phyloP scores from a whole-genome alignment of 2,329 filamentous ascomycete species.

The Lachnellula subtilissima region DNA sequence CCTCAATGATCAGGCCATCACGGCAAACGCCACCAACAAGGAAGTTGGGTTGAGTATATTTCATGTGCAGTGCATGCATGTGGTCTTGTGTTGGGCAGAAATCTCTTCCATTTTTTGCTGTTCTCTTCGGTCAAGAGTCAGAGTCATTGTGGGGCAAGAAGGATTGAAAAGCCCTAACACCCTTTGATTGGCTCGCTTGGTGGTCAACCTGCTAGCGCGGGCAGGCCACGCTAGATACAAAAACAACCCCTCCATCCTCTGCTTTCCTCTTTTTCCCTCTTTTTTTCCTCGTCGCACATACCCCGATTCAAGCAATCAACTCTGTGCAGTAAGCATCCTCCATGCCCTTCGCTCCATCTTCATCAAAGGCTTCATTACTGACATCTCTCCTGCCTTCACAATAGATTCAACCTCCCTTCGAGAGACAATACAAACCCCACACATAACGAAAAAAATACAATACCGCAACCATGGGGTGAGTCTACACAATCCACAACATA shows the following conservation, averaged over 20 bases:
- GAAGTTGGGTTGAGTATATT: too few species aligned
- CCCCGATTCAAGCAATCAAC: slow-evolving; percentile 31
- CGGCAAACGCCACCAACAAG: too few species aligned
- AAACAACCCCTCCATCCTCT: slow-evolving; percentile 2
- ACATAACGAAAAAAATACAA: slow-evolving; percentile 23
- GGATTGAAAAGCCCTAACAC: not conserved
- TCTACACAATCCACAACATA: slow-evolving; percentile 5
- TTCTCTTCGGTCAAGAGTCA: too few species aligned
- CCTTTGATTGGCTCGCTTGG: not conserved
- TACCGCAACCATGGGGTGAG: slow-evolving; percentile 34
- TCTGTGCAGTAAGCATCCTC: slow-evolving; percentile 27
- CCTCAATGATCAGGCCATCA: too few species aligned
- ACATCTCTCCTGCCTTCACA: slow-evolving; percentile 6
- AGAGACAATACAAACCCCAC: slow-evolving; percentile 22
- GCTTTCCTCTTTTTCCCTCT: not conserved
- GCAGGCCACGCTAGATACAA: slow-evolving; percentile 1
- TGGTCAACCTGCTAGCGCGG: not conserved
- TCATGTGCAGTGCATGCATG: too few species aligned
- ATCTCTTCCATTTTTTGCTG: too few species aligned
- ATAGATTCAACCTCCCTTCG: slow-evolving; percentile 24
- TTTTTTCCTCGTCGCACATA: slow-evolving; percentile 25
- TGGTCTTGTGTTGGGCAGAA: too few species aligned
- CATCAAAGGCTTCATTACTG: slow-evolving; percentile 12
- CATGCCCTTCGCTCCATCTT: slow-evolving; percentile 4
- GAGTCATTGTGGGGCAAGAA: not conserved